A percentile compares a stretch with the other conserved stretches of the same genome.
Conservation (phyloP, 2,329 filamentous ascomycete species). For the Thelonectria rubi region DNA sequence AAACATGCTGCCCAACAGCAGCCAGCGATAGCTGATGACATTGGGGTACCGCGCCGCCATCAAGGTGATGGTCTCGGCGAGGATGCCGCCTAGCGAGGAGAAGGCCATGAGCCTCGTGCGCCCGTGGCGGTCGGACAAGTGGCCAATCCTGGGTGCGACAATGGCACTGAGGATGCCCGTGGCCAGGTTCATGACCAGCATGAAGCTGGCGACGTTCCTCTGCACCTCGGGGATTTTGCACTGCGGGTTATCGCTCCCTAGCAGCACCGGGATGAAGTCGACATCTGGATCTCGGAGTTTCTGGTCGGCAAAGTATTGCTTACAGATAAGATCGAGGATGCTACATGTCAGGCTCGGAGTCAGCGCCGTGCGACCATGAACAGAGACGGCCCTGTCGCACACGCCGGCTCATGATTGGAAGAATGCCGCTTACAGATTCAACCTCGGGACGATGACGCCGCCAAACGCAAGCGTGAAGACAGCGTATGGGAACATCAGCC, state of each 20-base stretch:
- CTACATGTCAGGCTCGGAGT: constrained; percentile 46
- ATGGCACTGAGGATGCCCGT: constrained; percentile 82
- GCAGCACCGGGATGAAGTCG: constrained; percentile 69
- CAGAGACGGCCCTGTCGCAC: background rate
- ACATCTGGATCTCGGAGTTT: constrained; percentile 66
- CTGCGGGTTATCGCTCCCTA: constrained; percentile 77
- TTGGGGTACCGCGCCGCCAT: constrained; percentile 80
- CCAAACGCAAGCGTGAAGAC: constrained; percentile 88
- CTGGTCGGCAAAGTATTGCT: constrained; percentile 79
- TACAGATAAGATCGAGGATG: constrained; percentile 84
- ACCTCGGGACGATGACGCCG: constrained; percentile 82
- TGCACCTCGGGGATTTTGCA: constrained; percentile 85
- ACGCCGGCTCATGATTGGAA: background rate
- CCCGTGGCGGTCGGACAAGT: constrained; percentile 87
- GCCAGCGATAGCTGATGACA: constrained; percentile 76
- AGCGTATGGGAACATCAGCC: constrained; percentile 82
- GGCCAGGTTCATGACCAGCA: constrained; percentile 77
- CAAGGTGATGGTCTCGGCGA: constrained; percentile 80
- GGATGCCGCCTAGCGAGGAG: constrained; percentile 76
- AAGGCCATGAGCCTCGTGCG: constrained; percentile 78
- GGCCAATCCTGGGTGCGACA: constrained; percentile 82
- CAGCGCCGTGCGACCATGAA: constrained; percentile 12
- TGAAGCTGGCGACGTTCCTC: constrained; percentile 78
- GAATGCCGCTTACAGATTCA: constrained; percentile 71
- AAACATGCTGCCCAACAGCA: constrained; percentile 78